Conservation (phyloP, 2,329 filamentous ascomycete genomes). For the Septoria petroselini region DNA sequence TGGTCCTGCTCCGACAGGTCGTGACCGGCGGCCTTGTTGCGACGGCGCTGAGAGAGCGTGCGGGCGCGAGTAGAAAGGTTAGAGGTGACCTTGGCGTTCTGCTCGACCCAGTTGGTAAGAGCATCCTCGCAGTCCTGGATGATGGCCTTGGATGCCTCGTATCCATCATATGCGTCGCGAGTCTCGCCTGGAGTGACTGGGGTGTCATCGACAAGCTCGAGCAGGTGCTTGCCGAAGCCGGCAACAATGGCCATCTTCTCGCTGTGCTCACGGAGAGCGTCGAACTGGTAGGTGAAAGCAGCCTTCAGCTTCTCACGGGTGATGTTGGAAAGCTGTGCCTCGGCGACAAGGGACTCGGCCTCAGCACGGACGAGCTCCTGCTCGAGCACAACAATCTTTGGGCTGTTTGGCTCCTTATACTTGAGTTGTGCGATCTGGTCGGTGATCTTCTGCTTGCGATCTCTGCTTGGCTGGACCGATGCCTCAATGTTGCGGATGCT, state of each 20-base stretch:
- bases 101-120: conserved; percentile 92
- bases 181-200: conserved; percentile 97
- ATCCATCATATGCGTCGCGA: conserved; percentile 91
- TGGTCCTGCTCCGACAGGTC: conserved; percentile 82
- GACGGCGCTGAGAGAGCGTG: conserved; percentile 78
- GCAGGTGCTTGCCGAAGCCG: conserved; percentile 95
- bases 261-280: conserved; percentile 93
- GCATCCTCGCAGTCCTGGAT: conserved; percentile 99
- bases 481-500: conserved; percentile 98
- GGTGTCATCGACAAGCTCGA: conserved; percentile 93
- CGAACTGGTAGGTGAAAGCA: conserved; percentile 96
- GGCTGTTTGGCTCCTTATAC: conserved; percentile 98
- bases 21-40: conserved; percentile 66
- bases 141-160: conserved; percentile 96
- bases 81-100: conserved; percentile 82
- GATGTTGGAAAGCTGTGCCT: conserved; percentile 98
- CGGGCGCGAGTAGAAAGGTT: conserved; percentile 85
- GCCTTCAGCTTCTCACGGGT: conserved; percentile 99
- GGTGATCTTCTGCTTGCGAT: conserved; percentile 98
- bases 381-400: conserved; percentile 94
- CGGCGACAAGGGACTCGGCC: conserved; percentile 96
- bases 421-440: conserved; percentile 98
- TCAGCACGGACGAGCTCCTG: conserved; percentile 98
- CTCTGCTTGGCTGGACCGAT: conserved; percentile 94
- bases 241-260: conserved; percentile 98